These are phyloP conservation scores for Meira miltonrushii DNA, from an alignment of 1,284 basidiomycete species.

Conservation along the genomic window DNA sequence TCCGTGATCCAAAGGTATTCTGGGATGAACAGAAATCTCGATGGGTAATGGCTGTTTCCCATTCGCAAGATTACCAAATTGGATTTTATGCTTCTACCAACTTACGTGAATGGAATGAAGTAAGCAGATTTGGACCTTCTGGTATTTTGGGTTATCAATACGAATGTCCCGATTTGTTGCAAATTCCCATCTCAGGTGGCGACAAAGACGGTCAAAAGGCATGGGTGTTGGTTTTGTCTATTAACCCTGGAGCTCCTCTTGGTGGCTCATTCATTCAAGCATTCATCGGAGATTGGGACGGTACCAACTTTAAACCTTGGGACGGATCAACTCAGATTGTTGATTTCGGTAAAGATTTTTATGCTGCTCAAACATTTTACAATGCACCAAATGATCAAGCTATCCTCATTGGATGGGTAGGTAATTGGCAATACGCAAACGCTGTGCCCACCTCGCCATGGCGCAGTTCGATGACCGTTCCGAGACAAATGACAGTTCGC, in stretches of 20 bases:
- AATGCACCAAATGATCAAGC: slow-evolving; percentile 36
- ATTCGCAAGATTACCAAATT: slow-evolving; percentile 51
- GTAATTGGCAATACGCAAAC: slow-evolving; percentile 55
- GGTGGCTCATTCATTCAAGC: slow-evolving; percentile 54
- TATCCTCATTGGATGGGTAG: slow-evolving; percentile 53
- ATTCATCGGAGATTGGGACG: slow-evolving; percentile 54
- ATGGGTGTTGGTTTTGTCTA: slow-evolving; percentile 34
- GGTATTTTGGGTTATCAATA: slow-evolving; percentile 50
- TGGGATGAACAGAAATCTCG: slow-evolving; percentile 46
- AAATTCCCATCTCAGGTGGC: slow-evolving; percentile 48
- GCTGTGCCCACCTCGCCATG: slow-evolving; percentile 53
- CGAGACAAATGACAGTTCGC: slow-evolving; percentile 45
- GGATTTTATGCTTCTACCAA: slow-evolving; percentile 54
- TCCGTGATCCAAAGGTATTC: slow-evolving; percentile 56
- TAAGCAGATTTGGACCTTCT: slow-evolving; percentile 48
- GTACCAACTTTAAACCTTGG: slow-evolving; percentile 52
- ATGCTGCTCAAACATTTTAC: slow-evolving; percentile 54
- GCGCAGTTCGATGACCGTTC: slow-evolving; percentile 52
- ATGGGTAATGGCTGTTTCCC: slow-evolving; percentile 55
- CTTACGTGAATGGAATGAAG: slow-evolving; percentile 53
- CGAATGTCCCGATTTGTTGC: slow-evolving; percentile 53
- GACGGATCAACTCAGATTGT: slow-evolving; percentile 47
- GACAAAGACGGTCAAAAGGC: slow-evolving; percentile 35
- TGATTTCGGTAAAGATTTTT: slow-evolving; percentile 55
- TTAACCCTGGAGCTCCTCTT: slow-evolving; percentile 43